These are phyloP conservation scores for Silene uniflora DNA, from an alignment of 148 eudicot species.

Conservation along the genomic window DNA sequence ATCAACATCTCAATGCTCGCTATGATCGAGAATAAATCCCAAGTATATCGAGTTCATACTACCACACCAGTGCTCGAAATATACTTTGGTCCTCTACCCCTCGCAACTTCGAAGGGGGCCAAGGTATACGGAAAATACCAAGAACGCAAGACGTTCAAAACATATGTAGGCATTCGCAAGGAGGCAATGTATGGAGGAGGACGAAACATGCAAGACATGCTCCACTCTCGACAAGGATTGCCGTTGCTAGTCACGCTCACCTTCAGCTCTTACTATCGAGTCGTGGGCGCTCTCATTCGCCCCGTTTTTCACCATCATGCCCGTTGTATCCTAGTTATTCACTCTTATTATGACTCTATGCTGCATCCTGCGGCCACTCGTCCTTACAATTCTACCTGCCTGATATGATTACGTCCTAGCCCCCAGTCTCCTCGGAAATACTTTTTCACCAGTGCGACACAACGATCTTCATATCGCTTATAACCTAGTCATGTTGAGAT, in stretches of 20 bases:
- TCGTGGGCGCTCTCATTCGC: background rate
- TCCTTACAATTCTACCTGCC: background rate
- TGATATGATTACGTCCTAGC: background rate
- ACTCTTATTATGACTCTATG: background rate
- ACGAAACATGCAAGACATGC: background rate
- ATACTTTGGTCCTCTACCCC: background rate
- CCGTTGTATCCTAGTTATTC: background rate
- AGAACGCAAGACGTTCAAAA: background rate
- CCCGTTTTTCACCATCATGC: background rate
- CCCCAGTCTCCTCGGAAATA: too few species aligned
- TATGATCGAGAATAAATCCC: background rate
- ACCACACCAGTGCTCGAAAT: background rate
- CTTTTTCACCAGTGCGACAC: too few species aligned
- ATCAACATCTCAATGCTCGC: background rate
- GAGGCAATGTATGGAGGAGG: slow-evolving; percentile 1
- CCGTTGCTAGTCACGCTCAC: background rate
- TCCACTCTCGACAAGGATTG: background rate
- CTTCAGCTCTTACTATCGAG: background rate
- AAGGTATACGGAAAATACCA: background rate
- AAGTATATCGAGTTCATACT: background rate
- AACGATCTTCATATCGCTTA: too few species aligned
- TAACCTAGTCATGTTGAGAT: too few species aligned
- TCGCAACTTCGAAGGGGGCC: background rate
- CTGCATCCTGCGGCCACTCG: background rate
- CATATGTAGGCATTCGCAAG: background rate